A percentile compares a stretch with the other conserved stretches of the same genome.
Evolutionary conservation across 345 rosid genomes (phyloP).

Genomic region (Linum tenue): DNA sequence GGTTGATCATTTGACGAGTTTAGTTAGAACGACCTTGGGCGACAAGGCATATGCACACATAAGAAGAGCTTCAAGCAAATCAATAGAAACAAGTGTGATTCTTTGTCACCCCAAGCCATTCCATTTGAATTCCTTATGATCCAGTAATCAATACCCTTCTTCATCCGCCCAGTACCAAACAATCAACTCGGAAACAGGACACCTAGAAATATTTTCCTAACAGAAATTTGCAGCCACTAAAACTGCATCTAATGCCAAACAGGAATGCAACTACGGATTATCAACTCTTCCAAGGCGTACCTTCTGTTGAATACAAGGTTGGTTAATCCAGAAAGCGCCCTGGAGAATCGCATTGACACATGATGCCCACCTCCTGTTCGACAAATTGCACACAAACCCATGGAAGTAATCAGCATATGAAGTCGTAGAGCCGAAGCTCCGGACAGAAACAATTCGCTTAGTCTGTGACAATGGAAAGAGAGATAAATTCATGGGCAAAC

Average conservation of each 20-base stretch:
- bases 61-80: not conserved
- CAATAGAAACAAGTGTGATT: not conserved
- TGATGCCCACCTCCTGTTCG: slow-evolving; percentile 39
- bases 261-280: not conserved
- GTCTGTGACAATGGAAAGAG: not conserved
- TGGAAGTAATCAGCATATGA: not conserved
- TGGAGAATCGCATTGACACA: slow-evolving; percentile 57
- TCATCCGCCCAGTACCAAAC: not conserved
- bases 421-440: not conserved
- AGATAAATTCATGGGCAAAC: not conserved
- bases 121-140: not conserved
- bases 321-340: slow-evolving; percentile 54
- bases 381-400: not conserved
- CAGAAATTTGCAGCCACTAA: not conserved
- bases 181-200: no score
- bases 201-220: not conserved
- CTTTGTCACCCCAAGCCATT: not conserved
- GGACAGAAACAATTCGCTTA: not conserved
- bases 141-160: not conserved
- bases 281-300: slow-evolving; percentile 20
- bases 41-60: no score
- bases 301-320: slow-evolving; percentile 64
- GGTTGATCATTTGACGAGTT: no score
- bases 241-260: not conserved
- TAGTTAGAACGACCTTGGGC: no score